Base-by-base conservation (phyloP, 2,329 filamentous ascomycete species). In the Epichloe aotearoae region DNA sequence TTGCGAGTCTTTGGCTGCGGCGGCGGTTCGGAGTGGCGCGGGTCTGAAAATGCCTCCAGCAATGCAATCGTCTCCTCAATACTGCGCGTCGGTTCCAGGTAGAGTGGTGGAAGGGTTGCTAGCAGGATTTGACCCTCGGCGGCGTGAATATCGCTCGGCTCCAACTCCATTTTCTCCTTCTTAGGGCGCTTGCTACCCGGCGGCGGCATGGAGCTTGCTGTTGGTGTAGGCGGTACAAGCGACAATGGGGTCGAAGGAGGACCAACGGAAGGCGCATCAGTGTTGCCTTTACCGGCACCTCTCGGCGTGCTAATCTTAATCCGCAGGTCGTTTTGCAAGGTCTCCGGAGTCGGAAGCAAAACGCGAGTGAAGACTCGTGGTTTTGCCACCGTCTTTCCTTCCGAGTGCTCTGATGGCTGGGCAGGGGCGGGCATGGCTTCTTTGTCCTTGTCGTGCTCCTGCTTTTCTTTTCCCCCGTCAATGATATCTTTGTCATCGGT, bases 1-100 rank as follows among this genome's bases (percentile, higher is more conserved):
- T 98, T 97, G 52, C 93, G 77, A 7, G 83, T 84, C 73, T 95
- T 96, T 3, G 89, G 89, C 53, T 85, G 79, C 1, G 93, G 91
- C 10, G 88, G 83, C 42, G 80, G 73, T 47, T 84, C 79, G 33
- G 80, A 78, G 64, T 96, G 87, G 51, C 88, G 80, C 6, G 89
- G 85, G 64, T 94, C 86, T 19, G 80, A 75, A 58, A 91, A 73
- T 17, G 76, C 73, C 33, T 88, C 81, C 3, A 97, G 73, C 3
- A 94, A 74, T 11, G 75, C 74, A 46, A 89, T 83, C 1, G 82
- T 82, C 56, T 89, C 84, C 46, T 81, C 80, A 3, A 79, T 69
- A 55, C 70, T 84, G 57, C 78, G 79, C 1, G 86, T 86, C 0
- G 89, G 84, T 33, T 91, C 84, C 20, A 98, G 73, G 56, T 84